These are phyloP conservation scores for Aplosporella prunicola DNA, from an alignment of 2,329 filamentous ascomycete species.

Conservation along the genomic window DNA sequence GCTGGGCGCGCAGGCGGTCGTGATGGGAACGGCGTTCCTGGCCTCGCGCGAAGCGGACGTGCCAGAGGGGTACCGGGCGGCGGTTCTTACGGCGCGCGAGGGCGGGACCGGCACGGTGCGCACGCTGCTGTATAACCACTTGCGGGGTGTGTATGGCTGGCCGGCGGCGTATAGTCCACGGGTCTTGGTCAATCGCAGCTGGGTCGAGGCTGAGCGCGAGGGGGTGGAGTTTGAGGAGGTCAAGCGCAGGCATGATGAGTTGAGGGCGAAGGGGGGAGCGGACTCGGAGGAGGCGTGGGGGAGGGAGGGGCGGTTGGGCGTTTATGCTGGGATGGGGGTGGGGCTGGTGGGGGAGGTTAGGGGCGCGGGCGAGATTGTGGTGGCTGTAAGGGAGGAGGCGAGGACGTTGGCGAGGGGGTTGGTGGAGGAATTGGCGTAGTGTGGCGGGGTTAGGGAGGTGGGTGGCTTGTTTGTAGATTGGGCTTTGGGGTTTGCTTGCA, in stretches of 20 bases:
- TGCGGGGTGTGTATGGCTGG: slow-evolving; percentile 48
- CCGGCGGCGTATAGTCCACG: slow-evolving; percentile 48
- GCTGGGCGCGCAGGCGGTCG: slow-evolving; percentile 45
- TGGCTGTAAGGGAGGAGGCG: slow-evolving; percentile 35
- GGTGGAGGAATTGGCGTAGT: no score
- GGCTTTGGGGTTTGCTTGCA: no score
- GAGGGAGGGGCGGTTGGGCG: slow-evolving; percentile 42
- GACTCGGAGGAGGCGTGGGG: slow-evolving; percentile 48
- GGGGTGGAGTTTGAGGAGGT: slow-evolving; percentile 36
- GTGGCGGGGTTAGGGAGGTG: no score
- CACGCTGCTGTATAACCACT: slow-evolving; percentile 43
- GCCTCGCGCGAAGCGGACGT: slow-evolving; percentile 41
- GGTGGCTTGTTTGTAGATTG: no score
- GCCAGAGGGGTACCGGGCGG: slow-evolving; percentile 38
- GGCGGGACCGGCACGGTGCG: slow-evolving; percentile 43
- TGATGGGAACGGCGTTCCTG: slow-evolving; percentile 56
- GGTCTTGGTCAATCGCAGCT: slow-evolving; percentile 49
- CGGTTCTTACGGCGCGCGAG: slow-evolving; percentile 38
- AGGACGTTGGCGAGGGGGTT: no score
- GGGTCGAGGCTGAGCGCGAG: slow-evolving; percentile 27
- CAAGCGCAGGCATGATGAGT: slow-evolving; percentile 37
- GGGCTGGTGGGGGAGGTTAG: slow-evolving; percentile 46
- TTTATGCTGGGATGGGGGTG: slow-evolving; percentile 54
- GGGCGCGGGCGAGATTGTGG: slow-evolving; percentile 44
- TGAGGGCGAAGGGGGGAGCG: slow-evolving; percentile 39